These are phyloP conservation scores for Hortaea werneckii DNA, from an alignment of 2,329 filamentous ascomycete species.

Conservation along the genomic window DNA sequence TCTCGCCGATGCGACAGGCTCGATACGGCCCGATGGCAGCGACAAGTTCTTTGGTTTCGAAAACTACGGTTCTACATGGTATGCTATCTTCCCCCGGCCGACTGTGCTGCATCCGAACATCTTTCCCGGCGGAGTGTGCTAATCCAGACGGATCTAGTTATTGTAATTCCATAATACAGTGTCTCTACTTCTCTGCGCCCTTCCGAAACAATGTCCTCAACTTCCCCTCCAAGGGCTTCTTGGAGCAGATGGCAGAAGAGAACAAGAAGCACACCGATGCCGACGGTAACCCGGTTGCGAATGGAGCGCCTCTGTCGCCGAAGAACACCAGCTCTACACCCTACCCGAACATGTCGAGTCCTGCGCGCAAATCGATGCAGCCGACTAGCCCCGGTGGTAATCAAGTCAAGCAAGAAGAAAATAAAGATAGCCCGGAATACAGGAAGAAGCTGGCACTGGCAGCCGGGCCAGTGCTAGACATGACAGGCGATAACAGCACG, in stretches of 20 bases:
- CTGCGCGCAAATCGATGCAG: slow-evolving; percentile 40
- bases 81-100: slow-evolving; percentile 25
- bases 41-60: slow-evolving; percentile 98
- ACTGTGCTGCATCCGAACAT: background rate
- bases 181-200: slow-evolving; percentile 86
- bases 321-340: slow-evolving; percentile 28
- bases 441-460: slow-evolving; percentile 95
- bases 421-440: slow-evolving; percentile 87
- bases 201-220: slow-evolving; percentile 92
- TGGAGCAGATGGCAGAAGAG: slow-evolving; percentile 47
- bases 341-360: slow-evolving; percentile 23
- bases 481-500: slow-evolving; percentile 68
- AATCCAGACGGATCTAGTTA: slow-evolving; percentile 51
- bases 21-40: slow-evolving; percentile 75
- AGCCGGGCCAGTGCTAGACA: slow-evolving; percentile 74
- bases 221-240: slow-evolving; percentile 65
- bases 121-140: background rate
- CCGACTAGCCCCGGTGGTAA: slow-evolving; percentile 39
- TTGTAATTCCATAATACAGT: slow-evolving; percentile 96
- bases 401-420: slow-evolving; percentile 68
- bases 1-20: slow-evolving; percentile 70
- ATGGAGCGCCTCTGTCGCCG: slow-evolving; percentile 21
- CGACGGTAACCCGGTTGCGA: slow-evolving; percentile 3
- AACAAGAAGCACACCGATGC: background rate
- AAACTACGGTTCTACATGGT: slow-evolving; percentile 99